Evolutionary conservation across 306 rosid genomes (phyloP).

Genomic region (Cicer bijugum): DNA sequence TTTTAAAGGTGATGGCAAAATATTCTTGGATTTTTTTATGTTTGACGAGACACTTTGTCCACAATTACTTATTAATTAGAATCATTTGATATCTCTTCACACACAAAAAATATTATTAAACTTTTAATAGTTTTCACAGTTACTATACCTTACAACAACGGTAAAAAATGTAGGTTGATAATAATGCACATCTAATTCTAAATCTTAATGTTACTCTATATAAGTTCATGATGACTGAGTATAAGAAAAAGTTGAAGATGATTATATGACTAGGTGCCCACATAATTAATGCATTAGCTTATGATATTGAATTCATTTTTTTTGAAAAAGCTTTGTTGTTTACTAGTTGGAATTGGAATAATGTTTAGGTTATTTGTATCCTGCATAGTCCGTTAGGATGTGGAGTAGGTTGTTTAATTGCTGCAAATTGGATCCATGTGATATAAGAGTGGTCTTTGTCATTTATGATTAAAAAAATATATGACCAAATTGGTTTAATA

Average conservation of each 20-base stretch:
- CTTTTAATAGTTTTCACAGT: no score
- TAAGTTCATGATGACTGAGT: conserved; percentile 20
- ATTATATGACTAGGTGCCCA: conserved; percentile 27
- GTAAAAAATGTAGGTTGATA: no score
- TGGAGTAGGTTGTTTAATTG: conserved; percentile 11
- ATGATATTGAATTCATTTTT: conserved; percentile 18
- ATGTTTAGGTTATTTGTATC: background rate
- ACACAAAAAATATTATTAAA: no score
- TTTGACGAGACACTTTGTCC: conserved; percentile 80
- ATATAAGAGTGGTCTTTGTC: conserved; percentile 21
- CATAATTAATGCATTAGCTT: conserved; percentile 16
- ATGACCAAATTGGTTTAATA: background rate
- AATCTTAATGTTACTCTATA: conserved; percentile 20
- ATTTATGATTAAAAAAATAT: conserved; percentile 5
- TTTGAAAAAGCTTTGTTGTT: conserved; percentile 22
- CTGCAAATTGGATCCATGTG: conserved; percentile 27
- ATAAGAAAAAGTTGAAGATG: background rate
- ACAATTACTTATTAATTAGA: conserved; percentile 56
- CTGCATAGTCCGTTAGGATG: background rate
- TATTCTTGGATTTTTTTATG: conserved; percentile 79
- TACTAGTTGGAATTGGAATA: conserved; percentile 29
- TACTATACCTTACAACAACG: no score
- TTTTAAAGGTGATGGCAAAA: conserved; percentile 61
- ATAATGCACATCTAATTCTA: conserved; percentile 5
- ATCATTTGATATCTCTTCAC: no score